Evolutionary conservation across 305 asterid genomes (phyloP).

Genomic region (Solanum hybrid): DNA sequence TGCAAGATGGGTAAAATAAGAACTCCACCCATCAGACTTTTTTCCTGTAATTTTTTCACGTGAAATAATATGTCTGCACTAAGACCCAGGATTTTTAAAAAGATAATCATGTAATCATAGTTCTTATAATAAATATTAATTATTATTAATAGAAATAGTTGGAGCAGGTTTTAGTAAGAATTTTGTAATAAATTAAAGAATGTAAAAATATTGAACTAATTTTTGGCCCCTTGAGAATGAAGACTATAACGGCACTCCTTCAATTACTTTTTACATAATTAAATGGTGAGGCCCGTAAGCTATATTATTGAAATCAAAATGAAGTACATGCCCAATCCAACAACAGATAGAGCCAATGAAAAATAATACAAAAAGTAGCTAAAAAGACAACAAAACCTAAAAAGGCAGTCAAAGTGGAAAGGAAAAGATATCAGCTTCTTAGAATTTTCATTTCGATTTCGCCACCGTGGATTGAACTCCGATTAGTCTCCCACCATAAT

Average conservation of each 20-base stretch:
- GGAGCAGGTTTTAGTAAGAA: not conserved
- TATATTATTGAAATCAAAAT: not conserved
- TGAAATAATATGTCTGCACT: not conserved
- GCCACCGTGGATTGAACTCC: not conserved
- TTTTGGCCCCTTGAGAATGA: not conserved
- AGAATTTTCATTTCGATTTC: not conserved
- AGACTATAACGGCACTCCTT: not conserved
- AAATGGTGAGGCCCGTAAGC: not conserved
- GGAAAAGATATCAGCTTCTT: not conserved
- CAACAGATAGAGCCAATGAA: not conserved
- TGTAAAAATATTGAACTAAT: not conserved
- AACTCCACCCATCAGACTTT: not conserved
- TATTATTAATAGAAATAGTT: not conserved
- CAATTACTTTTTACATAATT: not conserved
- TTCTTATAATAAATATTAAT: not conserved
- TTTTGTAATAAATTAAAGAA: not conserved
- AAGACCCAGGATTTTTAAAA: not conserved
- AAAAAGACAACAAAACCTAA: not conserved
- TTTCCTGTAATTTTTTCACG: not conserved
- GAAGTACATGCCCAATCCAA: not conserved
- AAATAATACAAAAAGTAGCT: not conserved
- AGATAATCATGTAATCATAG: not conserved
- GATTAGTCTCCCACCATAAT: not conserved
- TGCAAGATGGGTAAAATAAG: not conserved
- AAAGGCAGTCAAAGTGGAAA: not conserved